These are phyloP conservation scores for Microsporum ferrugineum DNA, from an alignment of 2,329 filamentous ascomycete genomes.

Conservation along the genomic window DNA sequence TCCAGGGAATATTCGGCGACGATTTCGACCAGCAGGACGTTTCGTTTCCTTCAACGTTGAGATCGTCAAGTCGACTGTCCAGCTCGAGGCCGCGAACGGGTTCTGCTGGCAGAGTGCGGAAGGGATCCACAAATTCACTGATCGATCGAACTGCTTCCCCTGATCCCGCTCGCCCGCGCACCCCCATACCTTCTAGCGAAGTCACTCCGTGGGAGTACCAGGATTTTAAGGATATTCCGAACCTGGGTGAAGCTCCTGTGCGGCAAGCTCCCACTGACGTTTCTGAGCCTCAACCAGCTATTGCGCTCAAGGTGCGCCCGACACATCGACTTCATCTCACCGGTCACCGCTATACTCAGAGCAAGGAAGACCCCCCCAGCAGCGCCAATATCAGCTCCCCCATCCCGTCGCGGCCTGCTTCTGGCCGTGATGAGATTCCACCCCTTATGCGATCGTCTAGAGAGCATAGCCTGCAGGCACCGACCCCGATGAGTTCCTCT, in stretches of 20 bases:
- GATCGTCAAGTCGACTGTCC: slow-evolving; percentile 6
- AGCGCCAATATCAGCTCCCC: not conserved
- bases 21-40: slow-evolving; percentile 34
- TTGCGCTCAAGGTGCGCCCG: slow-evolving; percentile 27
- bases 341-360: slow-evolving; percentile 43
- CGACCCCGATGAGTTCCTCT: slow-evolving; percentile 25
- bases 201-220: slow-evolving; percentile 98
- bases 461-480: slow-evolving; percentile 22
- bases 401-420: slow-evolving; percentile 4
- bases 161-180: slow-evolving; percentile 63
- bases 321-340: slow-evolving; percentile 34
- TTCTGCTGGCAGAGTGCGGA: slow-evolving; percentile 54
- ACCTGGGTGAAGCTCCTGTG: slow-evolving; percentile 67
- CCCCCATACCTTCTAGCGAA: slow-evolving; percentile 70
- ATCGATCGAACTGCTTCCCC: slow-evolving; percentile 57
- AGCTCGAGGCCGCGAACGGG: slow-evolving; percentile 4
- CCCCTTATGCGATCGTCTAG: slow-evolving; percentile 33
- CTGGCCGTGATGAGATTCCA: slow-evolving; percentile 28
- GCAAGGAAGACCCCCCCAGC: slow-evolving; percentile 44
- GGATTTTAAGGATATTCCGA: slow-evolving; percentile 66
- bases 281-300: slow-evolving; percentile 31
- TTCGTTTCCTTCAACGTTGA: slow-evolving; percentile 6
- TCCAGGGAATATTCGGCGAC: slow-evolving; percentile 81
- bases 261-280: slow-evolving; percentile 57
- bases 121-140: slow-evolving; percentile 67